A percentile compares a stretch with the other conserved stretches of the same genome.
Conservation (phyloP, 2,329 filamentous ascomycete genomes). For the Scorias spongiosa region DNA sequence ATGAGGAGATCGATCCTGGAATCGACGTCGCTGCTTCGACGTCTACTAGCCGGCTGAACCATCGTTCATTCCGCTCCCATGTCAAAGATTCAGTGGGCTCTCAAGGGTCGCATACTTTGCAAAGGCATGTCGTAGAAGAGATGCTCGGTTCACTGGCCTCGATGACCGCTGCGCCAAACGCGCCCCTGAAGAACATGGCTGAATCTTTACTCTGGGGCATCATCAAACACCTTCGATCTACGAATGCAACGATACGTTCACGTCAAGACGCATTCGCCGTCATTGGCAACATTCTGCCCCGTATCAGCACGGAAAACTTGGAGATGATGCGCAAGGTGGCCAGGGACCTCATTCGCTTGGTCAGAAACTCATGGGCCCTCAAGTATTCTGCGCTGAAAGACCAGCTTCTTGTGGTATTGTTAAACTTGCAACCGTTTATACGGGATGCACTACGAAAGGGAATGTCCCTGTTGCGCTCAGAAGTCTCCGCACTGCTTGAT, state of each 20-base stretch:
- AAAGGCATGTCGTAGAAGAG: constrained; percentile 16
- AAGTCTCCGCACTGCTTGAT: constrained; percentile 51
- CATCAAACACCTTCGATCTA: constrained; percentile 43
- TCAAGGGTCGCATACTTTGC: constrained; percentile 8
- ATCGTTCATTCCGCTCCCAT: constrained; percentile 9
- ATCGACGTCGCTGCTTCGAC: constrained; percentile 2
- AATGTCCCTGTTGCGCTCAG: constrained; percentile 7
- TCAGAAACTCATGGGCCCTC: constrained; percentile 64
- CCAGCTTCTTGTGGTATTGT: constrained; percentile 55
- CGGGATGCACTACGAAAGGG: constrained; percentile 16
- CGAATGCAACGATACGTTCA: constrained; percentile 33
- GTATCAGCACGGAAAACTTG: constrained; percentile 53
- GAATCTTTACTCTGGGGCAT: constrained; percentile 7
- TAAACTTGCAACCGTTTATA: constrained; percentile 35
- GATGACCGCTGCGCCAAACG: constrained; percentile 17
- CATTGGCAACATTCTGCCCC: constrained; percentile 55
- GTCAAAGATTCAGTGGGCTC: constrained; percentile 6
- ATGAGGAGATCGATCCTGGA: constrained; percentile 9
- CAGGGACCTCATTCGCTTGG: constrained; percentile 49
- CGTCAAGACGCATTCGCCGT: constrained; percentile 62
- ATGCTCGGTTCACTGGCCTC: constrained; percentile 14
- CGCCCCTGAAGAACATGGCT: constrained; percentile 10
- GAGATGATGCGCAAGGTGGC: constrained; percentile 45
- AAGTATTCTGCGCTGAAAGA: constrained; percentile 53
- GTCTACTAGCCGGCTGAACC: constrained; percentile 8